These are phyloP conservation scores for Ilex asprella DNA, from an alignment of 257 asterid genomes.

Conservation along the genomic window DNA sequence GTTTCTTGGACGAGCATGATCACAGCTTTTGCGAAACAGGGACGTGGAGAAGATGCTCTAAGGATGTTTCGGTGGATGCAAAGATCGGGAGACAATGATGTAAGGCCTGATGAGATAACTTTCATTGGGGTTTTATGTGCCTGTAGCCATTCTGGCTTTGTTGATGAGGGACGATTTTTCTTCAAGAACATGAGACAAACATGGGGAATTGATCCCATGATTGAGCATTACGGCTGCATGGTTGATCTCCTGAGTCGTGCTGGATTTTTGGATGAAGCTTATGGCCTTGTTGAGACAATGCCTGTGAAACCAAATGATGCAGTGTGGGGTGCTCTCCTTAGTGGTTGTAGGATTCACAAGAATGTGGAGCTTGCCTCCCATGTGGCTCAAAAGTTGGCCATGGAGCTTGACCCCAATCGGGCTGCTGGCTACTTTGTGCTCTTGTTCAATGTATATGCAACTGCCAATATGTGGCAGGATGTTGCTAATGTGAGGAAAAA, in stretches of 20 bases:
- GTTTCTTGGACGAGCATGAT: slow-evolving; percentile 82
- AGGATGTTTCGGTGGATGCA: slow-evolving; percentile 53
- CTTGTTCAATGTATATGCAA: slow-evolving; percentile 56
- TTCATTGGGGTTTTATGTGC: slow-evolving; percentile 67
- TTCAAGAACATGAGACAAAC: slow-evolving; percentile 45
- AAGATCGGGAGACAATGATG: slow-evolving; percentile 18
- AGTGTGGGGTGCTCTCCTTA: slow-evolving; percentile 85
- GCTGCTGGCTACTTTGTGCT: slow-evolving; percentile 64
- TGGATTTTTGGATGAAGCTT: slow-evolving; percentile 67
- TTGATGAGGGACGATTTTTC: slow-evolving; percentile 45
- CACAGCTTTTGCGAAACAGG: slow-evolving; percentile 69
- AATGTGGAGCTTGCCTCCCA: slow-evolving; percentile 53
- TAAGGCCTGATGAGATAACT: slow-evolving; percentile 55
- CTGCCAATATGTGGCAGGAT: slow-evolving; percentile 61
- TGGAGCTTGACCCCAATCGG: slow-evolving; percentile 37
- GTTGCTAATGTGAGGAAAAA: slow-evolving; percentile 43
- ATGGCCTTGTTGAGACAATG: slow-evolving; percentile 49
- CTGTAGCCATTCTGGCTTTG: slow-evolving; percentile 75
- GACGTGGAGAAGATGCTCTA: slow-evolving; percentile 57
- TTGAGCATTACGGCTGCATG: slow-evolving; percentile 82
- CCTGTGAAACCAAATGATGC: slow-evolving; percentile 71
- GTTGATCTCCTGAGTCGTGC: slow-evolving; percentile 82
- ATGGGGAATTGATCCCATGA: slow-evolving; percentile 50
- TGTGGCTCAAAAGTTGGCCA: slow-evolving; percentile 36
- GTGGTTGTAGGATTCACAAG: slow-evolving; percentile 66